Conservation (phyloP, 768 basidiomycete species). For the Lactarius psammicola region DNA sequence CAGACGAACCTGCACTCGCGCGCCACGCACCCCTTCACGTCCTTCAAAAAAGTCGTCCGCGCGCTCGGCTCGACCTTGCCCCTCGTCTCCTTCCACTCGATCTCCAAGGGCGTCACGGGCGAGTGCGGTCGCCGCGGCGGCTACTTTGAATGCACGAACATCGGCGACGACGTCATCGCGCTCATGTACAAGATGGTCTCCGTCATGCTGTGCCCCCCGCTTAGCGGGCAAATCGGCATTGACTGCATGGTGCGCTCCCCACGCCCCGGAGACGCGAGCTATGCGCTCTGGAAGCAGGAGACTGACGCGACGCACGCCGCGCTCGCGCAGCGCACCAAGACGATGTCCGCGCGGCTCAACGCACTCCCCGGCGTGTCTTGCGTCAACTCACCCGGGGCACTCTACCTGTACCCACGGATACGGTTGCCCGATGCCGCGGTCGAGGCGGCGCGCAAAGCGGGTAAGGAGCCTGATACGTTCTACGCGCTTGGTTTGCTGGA, state of each 20-base stretch:
- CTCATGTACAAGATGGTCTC: slow-evolving; percentile 96
- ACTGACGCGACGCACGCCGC: slow-evolving; percentile 75
- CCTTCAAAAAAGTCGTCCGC: slow-evolving; percentile 87
- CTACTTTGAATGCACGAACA: slow-evolving; percentile 91
- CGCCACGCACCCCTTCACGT: slow-evolving; percentile 72
- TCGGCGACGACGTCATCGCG: slow-evolving; percentile 72
- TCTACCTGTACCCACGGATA: slow-evolving; percentile 91
- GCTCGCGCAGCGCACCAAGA: slow-evolving; percentile 62
- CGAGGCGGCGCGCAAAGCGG: slow-evolving; percentile 64
- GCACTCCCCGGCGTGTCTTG: slow-evolving; percentile 84
- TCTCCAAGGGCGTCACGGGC: slow-evolving; percentile 93
- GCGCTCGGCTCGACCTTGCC: slow-evolving; percentile 67
- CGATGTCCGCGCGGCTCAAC: slow-evolving; percentile 81
- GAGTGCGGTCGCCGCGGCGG: slow-evolving; percentile 98
- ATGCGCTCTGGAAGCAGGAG: slow-evolving; percentile 79
- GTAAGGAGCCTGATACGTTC: slow-evolving; percentile 84
- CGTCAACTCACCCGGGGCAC: slow-evolving; percentile 84
- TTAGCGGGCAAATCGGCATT: slow-evolving; percentile 90
- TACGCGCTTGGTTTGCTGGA: slow-evolving; percentile 85
- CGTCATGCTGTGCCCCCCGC: slow-evolving; percentile 85
- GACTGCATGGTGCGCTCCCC: slow-evolving; percentile 95
- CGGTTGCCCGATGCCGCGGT: slow-evolving; percentile 69
- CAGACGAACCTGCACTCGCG: slow-evolving; percentile 84
- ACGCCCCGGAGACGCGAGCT: slow-evolving; percentile 67
- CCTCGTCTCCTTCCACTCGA: slow-evolving; percentile 95